Conservation (phyloP, 2,329 filamentous ascomycete species). For the Sporothrix brasiliensis region DNA sequence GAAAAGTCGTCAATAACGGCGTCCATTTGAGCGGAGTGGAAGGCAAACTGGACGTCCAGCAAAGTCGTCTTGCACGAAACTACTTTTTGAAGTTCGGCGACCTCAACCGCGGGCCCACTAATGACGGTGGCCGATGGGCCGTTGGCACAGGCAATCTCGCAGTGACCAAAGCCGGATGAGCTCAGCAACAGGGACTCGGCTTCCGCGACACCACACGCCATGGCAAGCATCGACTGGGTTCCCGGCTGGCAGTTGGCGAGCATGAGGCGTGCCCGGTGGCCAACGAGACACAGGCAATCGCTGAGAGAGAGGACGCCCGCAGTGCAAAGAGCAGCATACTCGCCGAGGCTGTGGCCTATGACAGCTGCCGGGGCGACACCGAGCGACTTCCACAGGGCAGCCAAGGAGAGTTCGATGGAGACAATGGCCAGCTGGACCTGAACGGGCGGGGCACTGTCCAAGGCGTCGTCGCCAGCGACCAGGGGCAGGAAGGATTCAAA, state of each 20-base stretch:
- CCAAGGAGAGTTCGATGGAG: slow-evolving; percentile 61
- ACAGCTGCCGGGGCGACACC: slow-evolving; percentile 59
- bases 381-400: slow-evolving; percentile 58
- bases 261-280: slow-evolving; percentile 66
- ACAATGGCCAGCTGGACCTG: slow-evolving; percentile 58
- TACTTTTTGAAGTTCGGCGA: slow-evolving; percentile 46
- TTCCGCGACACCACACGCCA: slow-evolving; percentile 45
- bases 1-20: slow-evolving; percentile 63
- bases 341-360: slow-evolving; percentile 68
- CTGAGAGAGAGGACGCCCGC: slow-evolving; percentile 72
- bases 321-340: slow-evolving; percentile 72
- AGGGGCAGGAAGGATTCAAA: slow-evolving; percentile 61
- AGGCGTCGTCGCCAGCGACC: slow-evolving; percentile 45
- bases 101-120: slow-evolving; percentile 49
- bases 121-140: slow-evolving; percentile 74
- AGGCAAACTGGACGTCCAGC: slow-evolving; percentile 57
- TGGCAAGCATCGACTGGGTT: slow-evolving; percentile 63
- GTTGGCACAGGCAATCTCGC: slow-evolving; percentile 68
- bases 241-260: slow-evolving; percentile 65
- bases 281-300: slow-evolving; percentile 73
- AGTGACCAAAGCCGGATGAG: not conserved
- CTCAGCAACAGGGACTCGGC: not conserved
- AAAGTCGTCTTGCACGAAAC: slow-evolving; percentile 49
- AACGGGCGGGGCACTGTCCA: not conserved
- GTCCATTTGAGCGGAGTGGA: slow-evolving; percentile 58